phyloP scores from a whole-genome alignment of 1,139 yeast species.

The Tardiomyces depauwii region DNA sequence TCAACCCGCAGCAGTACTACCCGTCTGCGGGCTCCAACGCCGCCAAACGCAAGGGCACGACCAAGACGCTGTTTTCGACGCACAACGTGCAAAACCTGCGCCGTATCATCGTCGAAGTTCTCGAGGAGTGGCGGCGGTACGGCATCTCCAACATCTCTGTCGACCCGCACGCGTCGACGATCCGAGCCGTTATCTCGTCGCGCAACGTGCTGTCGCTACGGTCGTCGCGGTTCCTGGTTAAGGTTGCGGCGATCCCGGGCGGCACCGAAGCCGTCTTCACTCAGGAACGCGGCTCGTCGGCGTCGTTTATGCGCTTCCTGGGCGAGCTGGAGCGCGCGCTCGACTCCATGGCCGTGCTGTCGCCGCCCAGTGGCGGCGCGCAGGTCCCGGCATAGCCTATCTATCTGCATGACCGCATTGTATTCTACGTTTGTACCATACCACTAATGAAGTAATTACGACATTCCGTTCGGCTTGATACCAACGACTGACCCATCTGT shows the following conservation, averaged over 20 bases:
- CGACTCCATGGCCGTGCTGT: conserved; percentile 2
- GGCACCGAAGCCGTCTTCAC: conserved; percentile 19
- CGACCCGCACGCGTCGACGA: conserved; percentile 15
- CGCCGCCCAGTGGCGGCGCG: neutral
- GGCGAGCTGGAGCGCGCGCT: conserved; percentile 21
- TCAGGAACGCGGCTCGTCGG: conserved; percentile 22
- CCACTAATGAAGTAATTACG: no score
- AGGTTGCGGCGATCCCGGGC: conserved; percentile 12
- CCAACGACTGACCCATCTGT: no score
- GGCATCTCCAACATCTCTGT: conserved; percentile 19
- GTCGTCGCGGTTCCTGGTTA: conserved; percentile 21
- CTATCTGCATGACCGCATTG: neutral
- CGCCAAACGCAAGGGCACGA: conserved; percentile 7
- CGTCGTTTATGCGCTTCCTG: conserved; percentile 21
- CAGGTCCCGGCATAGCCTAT: neutral
- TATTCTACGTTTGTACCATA: neutral
- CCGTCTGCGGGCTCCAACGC: conserved; percentile 2
- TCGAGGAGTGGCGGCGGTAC: conserved; percentile 26
- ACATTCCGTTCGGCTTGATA: no score
- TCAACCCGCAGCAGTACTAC: conserved; percentile 7
- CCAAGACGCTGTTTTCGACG: conserved; percentile 18
- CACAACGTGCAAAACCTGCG: conserved; percentile 18
- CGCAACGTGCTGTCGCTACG: conserved; percentile 25
- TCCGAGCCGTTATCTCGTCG: conserved; percentile 24
- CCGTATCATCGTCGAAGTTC: conserved; percentile 20